Base-by-base conservation (phyloP, 2,329 filamentous ascomycete genomes). In the Aspergillus caelatus region DNA sequence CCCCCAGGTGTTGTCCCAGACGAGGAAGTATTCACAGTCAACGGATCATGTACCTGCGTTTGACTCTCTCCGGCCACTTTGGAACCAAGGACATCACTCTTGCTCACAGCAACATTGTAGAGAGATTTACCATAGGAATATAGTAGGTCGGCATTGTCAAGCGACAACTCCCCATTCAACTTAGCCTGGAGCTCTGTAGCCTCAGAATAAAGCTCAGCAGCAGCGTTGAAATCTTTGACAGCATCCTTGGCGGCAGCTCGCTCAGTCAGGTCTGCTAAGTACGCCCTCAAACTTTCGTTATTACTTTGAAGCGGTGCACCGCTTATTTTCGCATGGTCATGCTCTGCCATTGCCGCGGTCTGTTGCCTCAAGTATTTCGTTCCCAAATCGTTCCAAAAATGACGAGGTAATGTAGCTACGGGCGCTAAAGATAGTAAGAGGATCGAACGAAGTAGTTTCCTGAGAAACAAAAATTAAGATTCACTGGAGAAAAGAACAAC, bases 121-220 rank as follows among this genome's bases (percentile, higher is more conserved):
- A 99, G 83, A 62, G 93, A 93, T 75, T 94, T 92, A 16, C 95
- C 95, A 79, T 99, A 99, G 67, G 93, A 87, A 78, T 96, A 99
- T 23, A 98, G 87, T 54, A 99, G 87, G 76, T 98, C 94, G 57
- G 94, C 94, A 72, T 99, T 99, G 62, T 93, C 89, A 4, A 92
- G 88, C 19, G 89, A 89, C 85, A 96, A 91, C 80, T 98, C 95
- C 77, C 94, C 95, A 77, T 97, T 95, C 77, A 97, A 84, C 77
- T 92, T 88, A 62, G 92, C 92, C 80, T 99, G 95, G 65, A 97
- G 86, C 77, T 96, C 92, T 61, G 92, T 92, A 36, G 95, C 95
- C 73, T 90, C 88, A 50, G 93, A 94, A 81, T 94, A 98, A 67
- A 94, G 83, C 74, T 98, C 94, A 62, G 93, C 88, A 11, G 95